phyloP scores from a whole-genome alignment of 2,329 filamentous ascomycete genomes.

The Incumbomyces delicatus region DNA sequence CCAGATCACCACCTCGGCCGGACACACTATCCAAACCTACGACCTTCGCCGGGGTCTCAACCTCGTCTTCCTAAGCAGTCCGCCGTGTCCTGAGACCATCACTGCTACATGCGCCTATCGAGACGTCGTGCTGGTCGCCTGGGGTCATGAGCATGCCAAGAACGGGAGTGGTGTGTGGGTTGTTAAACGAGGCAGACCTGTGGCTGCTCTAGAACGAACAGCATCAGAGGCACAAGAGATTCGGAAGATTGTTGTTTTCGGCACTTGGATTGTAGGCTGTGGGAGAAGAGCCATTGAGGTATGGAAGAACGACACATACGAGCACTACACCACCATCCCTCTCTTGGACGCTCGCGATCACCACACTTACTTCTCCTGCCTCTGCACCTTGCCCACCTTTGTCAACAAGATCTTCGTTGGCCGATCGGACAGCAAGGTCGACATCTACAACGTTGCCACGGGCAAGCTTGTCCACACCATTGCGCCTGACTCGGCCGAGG shows the following conservation, averaged over 20 bases:
- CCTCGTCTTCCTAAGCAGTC: constrained; percentile 84
- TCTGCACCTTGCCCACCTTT: constrained; percentile 86
- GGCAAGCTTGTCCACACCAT: constrained; percentile 87
- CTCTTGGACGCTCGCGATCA: constrained; percentile 47
- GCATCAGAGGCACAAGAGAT: constrained; percentile 54
- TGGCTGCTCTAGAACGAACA: constrained; percentile 63
- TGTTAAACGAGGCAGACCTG: constrained; percentile 81
- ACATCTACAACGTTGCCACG: constrained; percentile 96
- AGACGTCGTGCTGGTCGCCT: constrained; percentile 78
- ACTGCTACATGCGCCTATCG: constrained; percentile 85
- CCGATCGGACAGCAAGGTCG: constrained; percentile 75
- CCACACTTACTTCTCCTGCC: constrained; percentile 60
- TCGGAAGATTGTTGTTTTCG: constrained; percentile 69
- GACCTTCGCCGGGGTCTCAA: constrained; percentile 83
- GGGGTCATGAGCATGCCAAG: constrained; percentile 53
- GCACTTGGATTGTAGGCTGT: constrained; percentile 81
- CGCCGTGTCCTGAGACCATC: constrained; percentile 75
- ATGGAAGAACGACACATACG: constrained; percentile 73
- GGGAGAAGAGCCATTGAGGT: constrained; percentile 69
- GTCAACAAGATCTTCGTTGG: constrained; percentile 93
- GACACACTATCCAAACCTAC: constrained; percentile 85
- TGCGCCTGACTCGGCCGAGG: constrained; percentile 60
- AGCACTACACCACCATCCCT: constrained; percentile 80
- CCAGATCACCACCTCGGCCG: constrained; percentile 92
- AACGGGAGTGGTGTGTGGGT: constrained; percentile 68